Conservation (phyloP, 2,329 filamentous ascomycete genomes). For the Cercospora sp. region DNA sequence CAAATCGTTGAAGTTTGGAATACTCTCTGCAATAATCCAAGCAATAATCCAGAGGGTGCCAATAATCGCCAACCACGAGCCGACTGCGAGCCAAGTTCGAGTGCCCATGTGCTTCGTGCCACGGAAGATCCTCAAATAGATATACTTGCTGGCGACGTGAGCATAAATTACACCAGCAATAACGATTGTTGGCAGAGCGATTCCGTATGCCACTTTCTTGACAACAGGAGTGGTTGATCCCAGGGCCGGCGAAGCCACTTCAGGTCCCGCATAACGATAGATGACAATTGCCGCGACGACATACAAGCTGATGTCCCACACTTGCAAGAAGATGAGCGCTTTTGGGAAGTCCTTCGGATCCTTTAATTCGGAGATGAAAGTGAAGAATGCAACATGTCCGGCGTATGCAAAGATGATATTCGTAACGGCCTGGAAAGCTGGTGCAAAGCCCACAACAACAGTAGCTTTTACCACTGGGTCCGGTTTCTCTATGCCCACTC, state of each 20-base stretch:
- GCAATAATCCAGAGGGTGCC: constrained; percentile 60
- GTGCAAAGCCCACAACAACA: constrained; percentile 42
- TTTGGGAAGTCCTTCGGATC: constrained; percentile 62
- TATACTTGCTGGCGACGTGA: constrained; percentile 65
- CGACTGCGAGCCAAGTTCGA: constrained; percentile 44
- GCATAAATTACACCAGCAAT: constrained; percentile 70
- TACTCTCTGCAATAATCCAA: constrained; percentile 67
- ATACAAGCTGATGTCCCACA: constrained; percentile 62
- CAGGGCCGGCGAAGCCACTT: constrained; percentile 64
- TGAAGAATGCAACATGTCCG: constrained; percentile 67
- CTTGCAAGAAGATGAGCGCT: constrained; percentile 62
- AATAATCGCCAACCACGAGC: constrained; percentile 61
- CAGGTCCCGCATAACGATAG: constrained; percentile 63
- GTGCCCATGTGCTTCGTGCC: constrained; percentile 52
- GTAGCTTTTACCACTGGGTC: constrained; percentile 43
- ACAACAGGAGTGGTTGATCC: constrained; percentile 58
- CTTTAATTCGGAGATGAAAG: constrained; percentile 64
- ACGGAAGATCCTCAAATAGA: constrained; percentile 65
- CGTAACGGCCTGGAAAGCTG: constrained; percentile 61
- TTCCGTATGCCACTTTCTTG: constrained; percentile 65
- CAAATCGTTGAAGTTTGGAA: constrained; percentile 68
- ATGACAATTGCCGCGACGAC: constrained; percentile 64
- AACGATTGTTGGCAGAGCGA: constrained; percentile 69
- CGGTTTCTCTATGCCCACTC: constrained; percentile 57
- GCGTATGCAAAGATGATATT: constrained; percentile 64